Base-by-base conservation (phyloP, 768 basidiomycete genomes). In the Kwoniella shandongensis region DNA sequence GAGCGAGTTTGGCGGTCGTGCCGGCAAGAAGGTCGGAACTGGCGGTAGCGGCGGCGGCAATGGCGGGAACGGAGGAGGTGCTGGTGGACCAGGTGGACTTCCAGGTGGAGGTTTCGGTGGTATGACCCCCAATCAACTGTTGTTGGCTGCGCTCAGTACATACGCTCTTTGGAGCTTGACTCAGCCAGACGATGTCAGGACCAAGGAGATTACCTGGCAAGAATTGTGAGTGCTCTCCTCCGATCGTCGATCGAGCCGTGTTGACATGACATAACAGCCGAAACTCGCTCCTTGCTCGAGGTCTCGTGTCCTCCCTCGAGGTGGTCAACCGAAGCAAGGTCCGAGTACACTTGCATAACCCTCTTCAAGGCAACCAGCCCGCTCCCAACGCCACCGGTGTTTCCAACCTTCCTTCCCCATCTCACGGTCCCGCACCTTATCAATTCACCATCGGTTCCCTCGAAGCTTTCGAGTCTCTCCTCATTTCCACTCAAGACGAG, bases 141-240 rank as follows among this genome's bases (percentile, higher is more conserved):
- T 74, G 39, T 53, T 74, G 18, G 66, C 69, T 22, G 60, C 69
- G 38, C 52, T 74, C 53, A 73, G 72, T 27, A 67, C 72, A 1
- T 73, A 73, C 48, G 61, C 71, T 13, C 54, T 76, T 1, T 76
- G 67, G 57, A 61, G 63, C 20, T 30, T 74, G 17, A 54, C 73
- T n/a, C 51, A 61, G 38, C 75, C 75, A 18, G 60, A 54, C 23
- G 73, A 70, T 26, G 36, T 57, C 4, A 41, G 66, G 23, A 65
- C 87, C 1, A 84, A 88, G 57, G 96, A 99, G 79, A 98, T 99
- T 65, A 99, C 96, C 62, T 99, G 96, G 94, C 93, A 97, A 78
- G 96, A 98, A 78, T 99, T 99, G 76, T 77, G 49, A 65, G 76
- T 72, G 8, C 7, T 11, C 13, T 5, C 17, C 13, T 8, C 32